Evolutionary conservation across 2,329 filamentous ascomycete species (phyloP), one percentile per base, ranked within the genome.

Genomic region (Polytolypa hystricis): DNA sequence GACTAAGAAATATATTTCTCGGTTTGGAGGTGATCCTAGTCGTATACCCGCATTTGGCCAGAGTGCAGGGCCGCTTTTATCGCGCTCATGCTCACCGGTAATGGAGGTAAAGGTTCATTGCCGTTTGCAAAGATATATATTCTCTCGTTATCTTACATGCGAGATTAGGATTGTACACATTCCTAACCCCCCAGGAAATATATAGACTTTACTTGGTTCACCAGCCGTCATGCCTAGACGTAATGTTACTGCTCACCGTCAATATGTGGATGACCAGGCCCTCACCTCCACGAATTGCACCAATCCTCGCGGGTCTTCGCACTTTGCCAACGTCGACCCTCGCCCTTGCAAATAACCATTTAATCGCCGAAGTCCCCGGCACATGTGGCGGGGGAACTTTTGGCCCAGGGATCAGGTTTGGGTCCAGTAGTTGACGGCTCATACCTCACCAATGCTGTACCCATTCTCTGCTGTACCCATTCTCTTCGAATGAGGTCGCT

Each of bases 31-130:
- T 9, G 65, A 71, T 38, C 62, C 65, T 1, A 51, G 58, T 30
- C 53, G 50, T 23, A 61, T 70, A 17, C 67, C 64, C 3, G 66
- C 69, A 35, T 59, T 60, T 12, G 68, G 68, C 4, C 61, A 63
- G 33, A 65, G 60, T 21, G 66, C 69, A 2, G 69, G 75, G 74
- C 73, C 18, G 72, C 71, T 18, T 73, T 70, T 0, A 67, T 71
- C 9, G 62, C 69, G 12, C 66, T 74, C 19, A 61, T 70, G 56
- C 68, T 67, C 0, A 63, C 41, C 11, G 11, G 25, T n/a, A 16
- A 36, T 19, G 34, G 34, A n/a, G 33, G 33, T 17, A 7, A 11
- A 9, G 33, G 33, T 11, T 4, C 3, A 11, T 14, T 36, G 16
- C 34, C 34, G 12, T 36, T 36, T 29, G 28, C 34, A 7, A 28